phyloP scores from a whole-genome alignment of 2,329 filamentous ascomycete genomes.

The Colletotrichum ledebouriae region DNA sequence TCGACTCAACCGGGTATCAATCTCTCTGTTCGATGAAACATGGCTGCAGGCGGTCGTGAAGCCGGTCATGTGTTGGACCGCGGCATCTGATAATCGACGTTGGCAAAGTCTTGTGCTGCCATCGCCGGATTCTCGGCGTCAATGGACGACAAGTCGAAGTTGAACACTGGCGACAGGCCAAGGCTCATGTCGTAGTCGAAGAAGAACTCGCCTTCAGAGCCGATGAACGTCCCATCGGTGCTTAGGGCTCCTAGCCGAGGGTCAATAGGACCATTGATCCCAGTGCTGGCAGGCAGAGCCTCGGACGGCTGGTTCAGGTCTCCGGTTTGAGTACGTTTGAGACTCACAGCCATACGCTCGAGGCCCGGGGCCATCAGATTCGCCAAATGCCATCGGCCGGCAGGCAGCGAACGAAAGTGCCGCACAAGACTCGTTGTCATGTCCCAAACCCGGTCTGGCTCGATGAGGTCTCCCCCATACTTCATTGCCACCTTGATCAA shows the following conservation, averaged over 20 bases:
- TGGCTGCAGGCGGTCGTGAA: no score
- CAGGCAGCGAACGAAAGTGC: constrained; percentile 56
- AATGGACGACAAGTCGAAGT: constrained; percentile 46
- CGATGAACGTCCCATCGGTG: constrained; percentile 24
- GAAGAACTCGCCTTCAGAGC: constrained; percentile 39
- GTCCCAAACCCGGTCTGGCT: constrained; percentile 53
- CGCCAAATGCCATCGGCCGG: constrained; percentile 60
- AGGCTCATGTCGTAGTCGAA: constrained; percentile 49
- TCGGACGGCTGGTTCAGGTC: background rate
- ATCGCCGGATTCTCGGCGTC: constrained; percentile 3
- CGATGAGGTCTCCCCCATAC: constrained; percentile 55
- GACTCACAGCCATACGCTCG: constrained; percentile 54
- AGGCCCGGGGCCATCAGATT: constrained; percentile 61
- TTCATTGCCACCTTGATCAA: constrained; percentile 62
- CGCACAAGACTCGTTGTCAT: constrained; percentile 54
- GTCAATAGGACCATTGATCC: background rate
- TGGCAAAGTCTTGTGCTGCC: constrained; percentile 22
- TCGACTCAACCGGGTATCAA: no score
- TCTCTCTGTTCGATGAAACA: no score
- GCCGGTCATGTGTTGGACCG: constrained; percentile 7
- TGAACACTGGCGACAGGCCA: constrained; percentile 48
- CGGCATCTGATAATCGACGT: constrained; percentile 21
- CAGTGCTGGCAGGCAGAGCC: background rate
- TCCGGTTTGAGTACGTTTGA: constrained; percentile 16
- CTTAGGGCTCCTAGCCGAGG: background rate